A percentile compares a stretch with the other conserved stretches of the same genome.
phyloP scores from a whole-genome alignment of 352 stramenopile genomes.

The Pythium coloratum region DNA sequence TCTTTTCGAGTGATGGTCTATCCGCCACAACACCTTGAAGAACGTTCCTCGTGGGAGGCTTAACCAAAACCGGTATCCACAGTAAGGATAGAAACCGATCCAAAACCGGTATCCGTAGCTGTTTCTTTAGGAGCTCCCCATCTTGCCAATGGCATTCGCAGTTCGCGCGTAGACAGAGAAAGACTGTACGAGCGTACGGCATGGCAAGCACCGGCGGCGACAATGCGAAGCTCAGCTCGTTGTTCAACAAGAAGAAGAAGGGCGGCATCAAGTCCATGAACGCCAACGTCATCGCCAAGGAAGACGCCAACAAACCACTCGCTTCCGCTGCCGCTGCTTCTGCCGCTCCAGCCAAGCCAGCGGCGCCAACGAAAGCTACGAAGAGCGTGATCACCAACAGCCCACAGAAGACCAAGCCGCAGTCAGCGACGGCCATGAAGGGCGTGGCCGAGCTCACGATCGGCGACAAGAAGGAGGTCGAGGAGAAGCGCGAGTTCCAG shows the following conservation, averaged over 20 bases:
- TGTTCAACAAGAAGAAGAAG: constrained; percentile 87
- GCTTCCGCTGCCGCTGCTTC: constrained; percentile 16
- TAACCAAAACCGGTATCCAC: constrained; percentile 10
- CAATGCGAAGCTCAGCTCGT: constrained; percentile 77
- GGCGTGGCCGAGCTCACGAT: constrained; percentile 64
- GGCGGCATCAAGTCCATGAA: constrained; percentile 71
- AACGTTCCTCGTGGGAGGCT: constrained; percentile 28
- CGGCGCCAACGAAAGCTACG: constrained; percentile 6
- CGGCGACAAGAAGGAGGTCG: constrained; percentile 45
- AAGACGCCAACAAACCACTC: constrained; percentile 28
- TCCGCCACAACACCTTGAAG: constrained; percentile 28
- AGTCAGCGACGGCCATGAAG: constrained; percentile 36
- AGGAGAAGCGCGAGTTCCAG: constrained; percentile 59
- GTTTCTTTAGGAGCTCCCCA: background rate
- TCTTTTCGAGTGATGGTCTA: constrained; percentile 25
- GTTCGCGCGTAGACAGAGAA: constrained; percentile 23
- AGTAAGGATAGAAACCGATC: no score
- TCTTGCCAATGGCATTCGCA: no score
- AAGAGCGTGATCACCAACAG: constrained; percentile 1
- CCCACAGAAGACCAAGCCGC: constrained; percentile 16
- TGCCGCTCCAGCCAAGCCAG: constrained; percentile 23
- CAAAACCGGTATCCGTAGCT: background rate
- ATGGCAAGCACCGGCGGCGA: constrained; percentile 30
- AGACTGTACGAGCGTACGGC: background rate
- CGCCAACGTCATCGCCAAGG: constrained; percentile 77